Percentiles rank a stretch among this genome's conserved stretches.
These are phyloP conservation scores for Colletotrichum musae DNA, from an alignment of 2,329 filamentous ascomycete genomes.

Conservation along the genomic window DNA sequence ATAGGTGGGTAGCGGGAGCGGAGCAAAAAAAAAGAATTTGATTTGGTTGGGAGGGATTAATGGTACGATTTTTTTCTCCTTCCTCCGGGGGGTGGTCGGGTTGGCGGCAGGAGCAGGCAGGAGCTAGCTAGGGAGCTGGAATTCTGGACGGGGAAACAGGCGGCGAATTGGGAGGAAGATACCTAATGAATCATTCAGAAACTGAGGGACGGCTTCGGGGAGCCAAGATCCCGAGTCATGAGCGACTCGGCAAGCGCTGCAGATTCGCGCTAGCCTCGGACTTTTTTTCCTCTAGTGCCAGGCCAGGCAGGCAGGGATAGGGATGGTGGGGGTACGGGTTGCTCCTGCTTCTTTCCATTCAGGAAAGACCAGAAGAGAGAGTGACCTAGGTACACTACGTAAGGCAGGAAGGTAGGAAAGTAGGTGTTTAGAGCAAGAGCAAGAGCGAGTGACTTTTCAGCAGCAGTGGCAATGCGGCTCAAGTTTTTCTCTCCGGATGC, in stretches of 20 bases:
- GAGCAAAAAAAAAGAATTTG: conserved; percentile 3
- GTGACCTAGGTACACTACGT: too few species aligned
- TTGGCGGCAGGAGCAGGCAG: neutral
- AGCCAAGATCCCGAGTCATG: conserved; percentile 38
- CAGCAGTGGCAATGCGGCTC: conserved; percentile 1
- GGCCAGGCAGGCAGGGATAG: neutral
- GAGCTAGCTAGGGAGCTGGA: conserved; percentile 6
- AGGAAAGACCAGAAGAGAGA: too few species aligned
- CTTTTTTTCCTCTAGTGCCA: conserved; percentile 12
- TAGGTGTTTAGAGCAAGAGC: too few species aligned
- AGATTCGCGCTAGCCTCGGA: conserved; percentile 29
- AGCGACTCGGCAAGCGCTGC: conserved; percentile 16
- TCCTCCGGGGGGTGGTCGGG: neutral
- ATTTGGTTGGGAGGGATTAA: conserved; percentile 2
- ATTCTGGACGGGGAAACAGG: conserved; percentile 16
- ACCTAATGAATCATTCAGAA: conserved; percentile 38
- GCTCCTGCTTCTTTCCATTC: too few species aligned
- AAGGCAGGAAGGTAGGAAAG: too few species aligned
- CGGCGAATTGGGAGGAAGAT: conserved; percentile 34
- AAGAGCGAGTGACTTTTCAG: too few species aligned
- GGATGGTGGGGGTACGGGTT: neutral
- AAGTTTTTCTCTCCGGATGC: conserved; percentile 18
- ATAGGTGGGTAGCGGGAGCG: conserved; percentile 6
- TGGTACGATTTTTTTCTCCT: conserved; percentile 10
- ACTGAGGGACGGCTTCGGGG: conserved; percentile 14